Base-by-base conservation (phyloP, 179 eudicot species). In the Beta lomatogona region DNA sequence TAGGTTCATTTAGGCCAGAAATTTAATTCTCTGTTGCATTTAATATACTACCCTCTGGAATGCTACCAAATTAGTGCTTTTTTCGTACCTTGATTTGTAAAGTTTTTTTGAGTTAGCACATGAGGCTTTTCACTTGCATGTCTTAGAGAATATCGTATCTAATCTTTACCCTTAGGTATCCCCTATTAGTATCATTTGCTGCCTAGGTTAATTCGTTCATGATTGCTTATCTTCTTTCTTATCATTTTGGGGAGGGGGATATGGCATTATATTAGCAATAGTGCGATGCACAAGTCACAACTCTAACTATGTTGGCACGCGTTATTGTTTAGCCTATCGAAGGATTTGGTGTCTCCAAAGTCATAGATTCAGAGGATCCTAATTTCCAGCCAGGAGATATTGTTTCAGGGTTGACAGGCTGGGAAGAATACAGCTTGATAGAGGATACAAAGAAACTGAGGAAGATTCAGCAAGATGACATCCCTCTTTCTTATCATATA, bases 401-500 rank as follows among this genome's bases (percentile, higher is more conserved):
- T n/a, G 89, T 93, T 16, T 80, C 91, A 1, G 96, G 97, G 41
- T 73, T 90, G 10, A 89, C 92, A 36, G 93, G 94, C 16, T 95
- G 98, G 98, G 98, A 93, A 77, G 97, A 93, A 81, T 95, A 95
- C 88, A 93, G 88, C 86, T 84, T 92, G 58, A 86, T 95, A 15
- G 45, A 78, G 9, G 90, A 84, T 71, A 72, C 85, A 16, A 79
- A 77, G 14, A 88, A 86, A 58, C 73, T 93, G 83, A 85, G 92
- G 61, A 93, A 90, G 79, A 88, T 92, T 78, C 84, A 88, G 31
- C 87, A 55, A 71, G 84, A 87, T 69, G 88, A 86, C 74, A 88
- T 88, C 31, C 92, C 92, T 54, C 92, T 89, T 60, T 88, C 90
- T 60, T 88, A 88, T 81, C 89, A 89, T 70, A 50, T 86, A 12